Evolutionary conservation across 768 basidiomycete genomes (phyloP).

Genomic region (Xerocomellus intermedius): DNA sequence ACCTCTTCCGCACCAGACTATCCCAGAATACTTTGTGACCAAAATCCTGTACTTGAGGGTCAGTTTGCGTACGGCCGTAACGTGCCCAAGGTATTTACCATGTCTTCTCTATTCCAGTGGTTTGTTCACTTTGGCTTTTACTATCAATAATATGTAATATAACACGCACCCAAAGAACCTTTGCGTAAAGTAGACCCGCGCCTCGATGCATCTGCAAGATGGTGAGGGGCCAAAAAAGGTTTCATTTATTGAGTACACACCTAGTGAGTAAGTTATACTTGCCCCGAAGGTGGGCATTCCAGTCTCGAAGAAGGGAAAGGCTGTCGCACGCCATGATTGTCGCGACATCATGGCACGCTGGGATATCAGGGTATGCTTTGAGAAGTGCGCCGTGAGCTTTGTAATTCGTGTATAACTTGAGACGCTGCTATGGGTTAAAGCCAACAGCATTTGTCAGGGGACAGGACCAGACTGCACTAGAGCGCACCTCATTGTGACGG

Average conservation of each 20-base stretch:
- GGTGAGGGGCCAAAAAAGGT: not conserved
- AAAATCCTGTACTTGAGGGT: constrained; percentile 32
- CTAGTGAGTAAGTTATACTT: constrained; percentile 36
- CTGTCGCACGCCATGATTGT: constrained; percentile 30
- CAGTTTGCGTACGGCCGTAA: not conserved
- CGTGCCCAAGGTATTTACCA: constrained; percentile 9
- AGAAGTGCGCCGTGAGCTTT: constrained; percentile 35
- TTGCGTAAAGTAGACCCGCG: constrained; percentile 38
- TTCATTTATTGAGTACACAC: constrained; percentile 11
- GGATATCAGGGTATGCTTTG: constrained; percentile 27
- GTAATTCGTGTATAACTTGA: constrained; percentile 38
- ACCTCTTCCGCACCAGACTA: constrained; percentile 31
- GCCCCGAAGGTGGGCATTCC: constrained; percentile 31
- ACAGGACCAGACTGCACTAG: not conserved
- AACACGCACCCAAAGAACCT: constrained; percentile 40
- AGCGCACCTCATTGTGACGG: constrained; percentile 32
- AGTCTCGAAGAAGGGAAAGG: constrained; percentile 31
- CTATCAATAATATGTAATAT: too few relatives aligned
- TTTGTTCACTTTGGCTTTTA: not conserved
- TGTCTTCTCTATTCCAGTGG: constrained; percentile 18
- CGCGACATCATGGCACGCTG: constrained; percentile 24
- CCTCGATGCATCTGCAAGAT: constrained; percentile 36
- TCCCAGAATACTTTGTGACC: constrained; percentile 40
- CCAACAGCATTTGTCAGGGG: not conserved
- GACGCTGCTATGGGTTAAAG: constrained; percentile 27